Evolutionary conservation across 345 rosid genomes (phyloP).

Genomic region (Dipteronia dyeriana): DNA sequence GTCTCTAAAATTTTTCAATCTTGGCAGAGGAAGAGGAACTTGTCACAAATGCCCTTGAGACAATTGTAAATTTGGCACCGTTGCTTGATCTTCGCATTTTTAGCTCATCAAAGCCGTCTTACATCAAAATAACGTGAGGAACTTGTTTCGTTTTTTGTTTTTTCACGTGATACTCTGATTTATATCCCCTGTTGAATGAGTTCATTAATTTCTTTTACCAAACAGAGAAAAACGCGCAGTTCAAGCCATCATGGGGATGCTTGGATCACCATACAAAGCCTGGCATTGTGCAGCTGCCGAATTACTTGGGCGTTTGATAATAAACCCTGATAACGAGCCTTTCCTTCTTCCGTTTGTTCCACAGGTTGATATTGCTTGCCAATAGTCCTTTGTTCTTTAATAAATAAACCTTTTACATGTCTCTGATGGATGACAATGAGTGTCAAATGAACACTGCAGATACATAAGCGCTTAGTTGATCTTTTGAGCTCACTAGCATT

Average conservation of each 20-base stretch:
- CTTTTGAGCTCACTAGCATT: constrained; percentile 71
- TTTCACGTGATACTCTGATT: constrained; percentile 13
- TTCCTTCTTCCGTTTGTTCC: constrained; percentile 87
- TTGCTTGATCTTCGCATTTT: constrained; percentile 93
- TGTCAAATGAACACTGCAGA: constrained; percentile 45
- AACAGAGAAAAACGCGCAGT: constrained; percentile 89
- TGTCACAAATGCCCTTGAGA: constrained; percentile 89
- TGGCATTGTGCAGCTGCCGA: constrained; percentile 99
- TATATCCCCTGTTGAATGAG: constrained; percentile 14
- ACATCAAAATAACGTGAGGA: constrained; percentile 79
- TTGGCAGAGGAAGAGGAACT: constrained; percentile 96
- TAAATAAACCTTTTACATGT: background rate
- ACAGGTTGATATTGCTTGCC: constrained; percentile 46
- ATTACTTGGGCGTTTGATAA: constrained; percentile 86
- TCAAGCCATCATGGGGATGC: constrained; percentile 86
- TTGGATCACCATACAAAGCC: constrained; percentile 71
- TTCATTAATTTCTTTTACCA: constrained; percentile 25
- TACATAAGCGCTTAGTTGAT: constrained; percentile 86
- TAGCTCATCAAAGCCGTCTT: constrained; percentile 80
- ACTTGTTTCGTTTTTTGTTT: constrained; percentile 13
- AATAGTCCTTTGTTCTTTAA: background rate
- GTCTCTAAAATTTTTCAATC: constrained; percentile 17
- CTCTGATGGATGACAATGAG: constrained; percentile 12
- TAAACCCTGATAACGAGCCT: constrained; percentile 95
- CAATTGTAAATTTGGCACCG: constrained; percentile 89